These are phyloP conservation scores for Ganoderma meredithae DNA, from an alignment of 1,284 basidiomycete species.

Conservation along the genomic window DNA sequence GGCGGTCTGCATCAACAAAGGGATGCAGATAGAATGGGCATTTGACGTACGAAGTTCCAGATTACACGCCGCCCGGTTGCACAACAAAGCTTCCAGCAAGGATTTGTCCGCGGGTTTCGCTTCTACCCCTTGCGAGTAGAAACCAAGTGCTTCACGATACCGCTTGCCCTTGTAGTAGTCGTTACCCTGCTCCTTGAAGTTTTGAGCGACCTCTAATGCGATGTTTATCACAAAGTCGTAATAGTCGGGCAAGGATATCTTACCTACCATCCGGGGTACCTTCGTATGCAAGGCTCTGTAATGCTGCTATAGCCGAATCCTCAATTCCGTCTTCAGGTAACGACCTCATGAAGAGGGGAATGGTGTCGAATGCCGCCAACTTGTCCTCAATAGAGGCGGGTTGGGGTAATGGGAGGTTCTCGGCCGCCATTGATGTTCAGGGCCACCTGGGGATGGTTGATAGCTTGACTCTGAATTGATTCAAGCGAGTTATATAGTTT, in stretches of 20 bases:
- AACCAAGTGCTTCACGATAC: conserved; percentile 86
- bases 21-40: too few species aligned
- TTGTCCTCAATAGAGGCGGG: conserved; percentile 53
- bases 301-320: conserved; percentile 78
- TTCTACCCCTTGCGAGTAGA: conserved; percentile 92
- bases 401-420: conserved; percentile 37
- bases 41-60: conserved; percentile 77
- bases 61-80: conserved; percentile 94
- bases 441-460: not conserved
- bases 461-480: too few species aligned
- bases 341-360: conserved; percentile 93
- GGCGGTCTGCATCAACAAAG: not conserved
- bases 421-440: conserved; percentile 14
- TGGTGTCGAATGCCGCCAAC: conserved; percentile 59
- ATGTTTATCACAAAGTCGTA: conserved; percentile 1
- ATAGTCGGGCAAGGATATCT: conserved; percentile 4
- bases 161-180: conserved; percentile 91
- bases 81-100: conserved; percentile 76
- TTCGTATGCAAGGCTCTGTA: conserved; percentile 89
- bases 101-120: conserved; percentile 74
- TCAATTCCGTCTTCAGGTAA: conserved; percentile 75
- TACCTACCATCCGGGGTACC: conserved; percentile 92
- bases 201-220: conserved; percentile 81
- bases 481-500: not conserved
- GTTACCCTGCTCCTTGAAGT: conserved; percentile 96